Evolutionary conservation across 2,329 filamentous ascomycete species (phyloP).

Genomic region (Escovopsis sp.): DNA sequence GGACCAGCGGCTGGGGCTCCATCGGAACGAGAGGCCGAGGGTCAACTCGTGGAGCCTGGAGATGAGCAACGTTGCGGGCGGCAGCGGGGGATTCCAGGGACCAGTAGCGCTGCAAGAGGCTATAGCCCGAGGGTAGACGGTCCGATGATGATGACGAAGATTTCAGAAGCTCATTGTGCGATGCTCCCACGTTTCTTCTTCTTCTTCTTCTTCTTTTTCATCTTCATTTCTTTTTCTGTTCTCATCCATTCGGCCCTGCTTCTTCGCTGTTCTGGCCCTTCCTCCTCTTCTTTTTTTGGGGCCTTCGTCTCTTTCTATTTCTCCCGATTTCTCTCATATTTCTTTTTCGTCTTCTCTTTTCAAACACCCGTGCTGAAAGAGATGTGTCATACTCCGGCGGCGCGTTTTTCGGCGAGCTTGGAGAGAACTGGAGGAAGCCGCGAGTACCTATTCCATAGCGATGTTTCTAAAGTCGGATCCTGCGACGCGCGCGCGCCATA

Average conservation of each 20-base stretch:
- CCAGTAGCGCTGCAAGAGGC: slow-evolving; percentile 31
- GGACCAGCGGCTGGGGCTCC: slow-evolving; percentile 65
- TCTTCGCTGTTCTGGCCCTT: too few relatives aligned
- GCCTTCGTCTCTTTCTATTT: too few relatives aligned
- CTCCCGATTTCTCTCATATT: neutral
- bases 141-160: slow-evolving; percentile 4
- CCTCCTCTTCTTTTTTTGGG: too few relatives aligned
- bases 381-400: too few relatives aligned
- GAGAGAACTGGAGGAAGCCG: too few relatives aligned
- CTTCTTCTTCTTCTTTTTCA: neutral
- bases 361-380: too few relatives aligned
- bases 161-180: neutral
- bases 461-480: too few relatives aligned
- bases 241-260: too few relatives aligned
- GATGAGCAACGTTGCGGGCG: slow-evolving; percentile 51
- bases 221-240: neutral
- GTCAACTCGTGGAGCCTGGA: slow-evolving; percentile 48
- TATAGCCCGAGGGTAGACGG: slow-evolving; percentile 7
- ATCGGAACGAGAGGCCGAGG: slow-evolving; percentile 22
- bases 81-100: slow-evolving; percentile 36
- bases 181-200: neutral
- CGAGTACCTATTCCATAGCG: too few relatives aligned
- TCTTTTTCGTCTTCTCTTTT: neutral
- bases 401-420: too few relatives aligned
- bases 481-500: too few relatives aligned